Conservation (phyloP, 371 early-diverging fungal species). For the Mucor indicus region DNA sequence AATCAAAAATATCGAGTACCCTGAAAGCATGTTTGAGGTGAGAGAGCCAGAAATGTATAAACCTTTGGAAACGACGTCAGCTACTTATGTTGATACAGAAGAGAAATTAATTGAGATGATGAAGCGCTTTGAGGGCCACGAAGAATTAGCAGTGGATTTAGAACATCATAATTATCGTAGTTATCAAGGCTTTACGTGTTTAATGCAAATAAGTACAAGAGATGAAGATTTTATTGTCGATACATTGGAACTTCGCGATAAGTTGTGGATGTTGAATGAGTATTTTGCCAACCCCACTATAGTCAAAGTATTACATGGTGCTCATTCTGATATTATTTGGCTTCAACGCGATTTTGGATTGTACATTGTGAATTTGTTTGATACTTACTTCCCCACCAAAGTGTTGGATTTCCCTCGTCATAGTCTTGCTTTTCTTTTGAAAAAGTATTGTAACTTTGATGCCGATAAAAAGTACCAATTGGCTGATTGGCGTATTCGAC, state of each 20-base stretch:
- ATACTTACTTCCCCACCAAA: conserved; percentile 93
- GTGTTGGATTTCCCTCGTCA: conserved; percentile 70
- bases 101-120: conserved; percentile 64
- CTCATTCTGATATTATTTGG: conserved; percentile 95
- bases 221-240: conserved; percentile 90
- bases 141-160: conserved; percentile 91
- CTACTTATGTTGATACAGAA: conserved; percentile 72
- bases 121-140: conserved; percentile 50
- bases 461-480: conserved; percentile 94
- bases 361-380: conserved; percentile 94
- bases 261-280: conserved; percentile 75
- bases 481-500: conserved; percentile 97
- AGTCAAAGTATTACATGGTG: conserved; percentile 95
- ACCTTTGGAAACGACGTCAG: conserved; percentile 60
- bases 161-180: conserved; percentile 94
- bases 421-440: conserved; percentile 81
- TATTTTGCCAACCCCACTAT: conserved; percentile 85
- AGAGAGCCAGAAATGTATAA: conserved; percentile 55
- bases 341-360: conserved; percentile 96
- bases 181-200: conserved; percentile 92
- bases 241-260: conserved; percentile 78
- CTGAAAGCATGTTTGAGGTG: conserved; percentile 63
- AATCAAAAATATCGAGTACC: conserved; percentile 76
- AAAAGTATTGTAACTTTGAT: conserved; percentile 72
- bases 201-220: conserved; percentile 94